Evolutionary conservation across 805 yeast species (phyloP), one percentile per base, ranked within the genome.

Genomic region (Candida berthetii): DNA sequence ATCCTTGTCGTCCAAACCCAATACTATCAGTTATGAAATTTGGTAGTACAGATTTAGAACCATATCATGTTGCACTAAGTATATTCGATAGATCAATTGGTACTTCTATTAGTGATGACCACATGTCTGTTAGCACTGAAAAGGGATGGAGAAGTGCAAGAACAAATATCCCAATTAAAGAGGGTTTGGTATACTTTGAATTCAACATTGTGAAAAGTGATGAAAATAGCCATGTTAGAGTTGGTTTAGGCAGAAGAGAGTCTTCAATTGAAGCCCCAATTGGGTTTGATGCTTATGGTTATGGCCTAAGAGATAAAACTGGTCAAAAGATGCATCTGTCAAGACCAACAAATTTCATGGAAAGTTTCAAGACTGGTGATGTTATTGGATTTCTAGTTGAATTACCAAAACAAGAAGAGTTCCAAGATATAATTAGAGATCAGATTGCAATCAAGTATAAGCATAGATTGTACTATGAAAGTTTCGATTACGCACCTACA

Each of bases 221-320:
- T 45, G 50, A 52, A 4, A 46, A 52, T 5, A 53, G 62, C 1
- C 91, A 90, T 58, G 88, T 93, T 1, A 65, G 99, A 24, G 56
- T 90, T 24, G 99, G 99, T 0, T 56, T 91, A 31, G 83, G 83
- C 0, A 67, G 98, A 40, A 72, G 88, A 46, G 98, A 91, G 55
- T 93, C 96, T 2, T 77, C 88, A 38, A 62, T 90, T 35, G 97
- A 91, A 50, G 96, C 95, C 0, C 98, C 99, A 0, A 93, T 90
- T 6, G 99, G 99, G 3, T 87, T 78, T 53, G 98, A 93, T 61
- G 91, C 89, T 0, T 93, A 89, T 63, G 91, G 96, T 0, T 91
- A 93, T 60, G 97, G 96, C 2, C 55, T 93, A 3, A 71, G 97
- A 44, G 97, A 91, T 62, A 72, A 74, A 31, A 70, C 73, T 7